Evolutionary conservation across 768 basidiomycete species (phyloP), one percentile per base, ranked within the genome.

Genomic region (Clitopilus passeckerianus): DNA sequence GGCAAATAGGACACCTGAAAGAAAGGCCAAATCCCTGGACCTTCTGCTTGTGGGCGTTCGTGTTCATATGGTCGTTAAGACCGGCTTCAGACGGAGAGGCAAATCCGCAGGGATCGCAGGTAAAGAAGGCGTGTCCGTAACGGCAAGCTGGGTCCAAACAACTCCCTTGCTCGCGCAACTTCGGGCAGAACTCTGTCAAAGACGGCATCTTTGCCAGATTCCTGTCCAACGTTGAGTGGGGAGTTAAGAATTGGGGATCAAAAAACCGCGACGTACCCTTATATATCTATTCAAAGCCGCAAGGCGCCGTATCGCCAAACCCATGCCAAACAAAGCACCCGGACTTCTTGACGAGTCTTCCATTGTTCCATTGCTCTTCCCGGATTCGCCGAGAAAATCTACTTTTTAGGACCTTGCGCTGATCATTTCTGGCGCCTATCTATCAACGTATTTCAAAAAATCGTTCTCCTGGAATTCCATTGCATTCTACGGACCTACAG

Each of bases 71-170:
- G 0, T 35, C n/a, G 15, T 66, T 34, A 56, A 71, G 74, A n/a
- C n/a, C n/a, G 1, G 56, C 60, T 0, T 56, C 34, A n/a, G 1
- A 59, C 53, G 12, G 64, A 65, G 12, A 52, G 15, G 44, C 77
- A 75, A 2, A 79, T 64, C 67, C 66, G 61, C 81, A 83, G 1
- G 68, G 63, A 14, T 75, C 72, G 62, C 80, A 82, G 18, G 65
- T 63, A 1, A 67, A 58, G 16, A 81, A 61, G 46, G 73, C 71
- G 61, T 82, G 80, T 18, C 65, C 63, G 41, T 62, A 65, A 0
- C 30, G 10, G 60, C 81, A 82, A 4, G 54, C 34, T 0, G 61
- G 1, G 30, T 68, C 63, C 0, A 66, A 61, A 66, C 80, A 82
- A 8, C 70, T 67, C 15, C 78, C 78, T 1, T 60, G 56, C 0